These are phyloP conservation scores for Nothopassalora personata DNA, from an alignment of 2,329 filamentous ascomycete species.

Conservation along the genomic window DNA sequence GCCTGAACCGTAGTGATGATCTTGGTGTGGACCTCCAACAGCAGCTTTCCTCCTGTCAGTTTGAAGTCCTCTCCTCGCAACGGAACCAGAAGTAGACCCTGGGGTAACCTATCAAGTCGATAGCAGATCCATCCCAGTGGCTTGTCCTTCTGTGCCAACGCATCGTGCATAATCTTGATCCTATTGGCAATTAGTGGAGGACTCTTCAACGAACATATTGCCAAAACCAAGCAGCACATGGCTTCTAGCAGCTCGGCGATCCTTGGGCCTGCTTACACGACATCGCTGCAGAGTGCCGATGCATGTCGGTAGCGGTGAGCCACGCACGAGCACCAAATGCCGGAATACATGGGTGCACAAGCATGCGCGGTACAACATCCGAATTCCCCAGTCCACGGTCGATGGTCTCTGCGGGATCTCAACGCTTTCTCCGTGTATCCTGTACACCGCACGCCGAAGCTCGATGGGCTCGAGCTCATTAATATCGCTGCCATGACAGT, in stretches of 20 bases:
- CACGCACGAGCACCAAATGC: constrained; percentile 6
- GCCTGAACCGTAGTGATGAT: neutral
- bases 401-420: neutral
- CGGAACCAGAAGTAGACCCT: constrained; percentile 72
- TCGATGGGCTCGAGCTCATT: neutral
- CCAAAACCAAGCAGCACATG: neutral
- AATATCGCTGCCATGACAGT: neutral
- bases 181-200: constrained; percentile 33
- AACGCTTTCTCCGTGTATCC: constrained; percentile 10
- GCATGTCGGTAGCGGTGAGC: constrained; percentile 3
- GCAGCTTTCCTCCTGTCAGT: constrained; percentile 60
- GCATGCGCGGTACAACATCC: neutral
- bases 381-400: neutral
- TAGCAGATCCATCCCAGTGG: constrained; percentile 86
- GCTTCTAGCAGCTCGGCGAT: neutral
- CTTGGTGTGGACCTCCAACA: constrained; percentile 49
- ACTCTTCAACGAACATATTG: neutral
- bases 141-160: constrained; percentile 63
- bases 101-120: constrained; percentile 70
- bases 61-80: constrained; percentile 65
- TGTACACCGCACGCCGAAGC: neutral
- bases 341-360: neutral
- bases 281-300: neutral
- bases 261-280: neutral
- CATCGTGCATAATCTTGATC: constrained; percentile 81